Conservation (phyloP, 768 basidiomycete species). For the Leccinellum rugosiceps region DNA sequence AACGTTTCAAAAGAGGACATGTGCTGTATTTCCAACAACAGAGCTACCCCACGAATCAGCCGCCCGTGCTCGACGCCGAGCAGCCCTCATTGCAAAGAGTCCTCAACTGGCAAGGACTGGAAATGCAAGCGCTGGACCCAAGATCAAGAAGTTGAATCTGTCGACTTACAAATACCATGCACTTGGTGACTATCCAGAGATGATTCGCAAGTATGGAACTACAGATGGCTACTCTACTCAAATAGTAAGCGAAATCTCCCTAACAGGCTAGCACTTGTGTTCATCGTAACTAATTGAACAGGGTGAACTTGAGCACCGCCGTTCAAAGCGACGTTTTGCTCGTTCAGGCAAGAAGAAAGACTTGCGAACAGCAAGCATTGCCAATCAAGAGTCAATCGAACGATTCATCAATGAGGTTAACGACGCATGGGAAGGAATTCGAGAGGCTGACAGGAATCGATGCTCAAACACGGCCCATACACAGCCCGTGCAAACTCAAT, state of each 20-base stretch:
- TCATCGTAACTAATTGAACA: background rate
- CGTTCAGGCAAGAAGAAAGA: conserved; percentile 34
- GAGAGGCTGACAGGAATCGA: background rate
- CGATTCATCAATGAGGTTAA: conserved; percentile 16
- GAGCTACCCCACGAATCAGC: conserved; percentile 1
- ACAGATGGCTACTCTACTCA: background rate
- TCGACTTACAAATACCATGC: background rate
- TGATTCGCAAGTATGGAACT: background rate
- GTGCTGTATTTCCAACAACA: background rate
- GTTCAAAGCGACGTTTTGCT: conserved; percentile 34
- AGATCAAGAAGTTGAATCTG: background rate
- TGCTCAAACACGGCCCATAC: background rate
- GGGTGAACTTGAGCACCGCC: conserved; percentile 34
- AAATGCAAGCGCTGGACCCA: background rate
- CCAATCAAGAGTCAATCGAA: conserved; percentile 19
- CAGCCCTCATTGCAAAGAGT: background rate
- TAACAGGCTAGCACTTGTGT: background rate
- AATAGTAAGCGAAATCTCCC: background rate
- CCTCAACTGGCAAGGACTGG: background rate
- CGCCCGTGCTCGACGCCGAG: background rate
- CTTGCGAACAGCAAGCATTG: conserved; percentile 26
- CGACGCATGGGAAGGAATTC: background rate
- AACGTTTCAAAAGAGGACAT: background rate
- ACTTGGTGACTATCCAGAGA: background rate
- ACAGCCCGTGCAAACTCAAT: background rate